Base-by-base conservation (phyloP, 257 asterid genomes). In the Paulownia fortunei region DNA sequence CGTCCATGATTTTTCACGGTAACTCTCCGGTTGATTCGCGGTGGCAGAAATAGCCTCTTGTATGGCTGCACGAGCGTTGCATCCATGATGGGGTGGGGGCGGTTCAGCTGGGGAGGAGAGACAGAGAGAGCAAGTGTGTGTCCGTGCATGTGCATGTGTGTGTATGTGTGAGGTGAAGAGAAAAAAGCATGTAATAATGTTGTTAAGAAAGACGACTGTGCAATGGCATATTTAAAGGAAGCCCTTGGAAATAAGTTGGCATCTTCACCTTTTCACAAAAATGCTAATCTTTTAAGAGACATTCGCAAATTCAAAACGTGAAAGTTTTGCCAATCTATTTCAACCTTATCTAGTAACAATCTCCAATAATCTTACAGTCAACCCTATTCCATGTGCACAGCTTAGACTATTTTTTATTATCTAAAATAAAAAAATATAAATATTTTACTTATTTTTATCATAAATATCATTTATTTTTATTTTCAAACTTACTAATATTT, bases 61-160 rank as follows among this genome's bases (percentile, higher is more conserved):
- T 37, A 70, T 12, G 61, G 79, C 6, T 24, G 69, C 51, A 51
- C 26, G 27, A 84, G 69, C 34, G 54, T 78, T 41, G 83, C 69
- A 3, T 83, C 88, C 92, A 90, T 90, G 39, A 54, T 18, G 58
- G 9, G n/a, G 9, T 18, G 65, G 34, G 36, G 34, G 30, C 30
- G 19, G 10, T 32, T 21, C 42, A 24, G 52, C 18, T 39, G 73
- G 44, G 0, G 19, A 21, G 39, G 12, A 15, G 10, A 46, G 8
- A 23, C 16, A 0, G 13, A 23, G 36, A 4, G 24, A 39, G 19
- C 2, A 18, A 5, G 7, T 69, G 6, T 32, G 16, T 8, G 13
- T 54, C n/a, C n/a, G n/a, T n/a, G n/a, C n/a, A n/a, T 30, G 39
- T 49, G 36, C 26, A 60, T 41, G 27, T 52, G 23, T 51, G 26